phyloP scores from a whole-genome alignment of 2,329 filamentous ascomycete genomes.

The Cercospora janseana region DNA sequence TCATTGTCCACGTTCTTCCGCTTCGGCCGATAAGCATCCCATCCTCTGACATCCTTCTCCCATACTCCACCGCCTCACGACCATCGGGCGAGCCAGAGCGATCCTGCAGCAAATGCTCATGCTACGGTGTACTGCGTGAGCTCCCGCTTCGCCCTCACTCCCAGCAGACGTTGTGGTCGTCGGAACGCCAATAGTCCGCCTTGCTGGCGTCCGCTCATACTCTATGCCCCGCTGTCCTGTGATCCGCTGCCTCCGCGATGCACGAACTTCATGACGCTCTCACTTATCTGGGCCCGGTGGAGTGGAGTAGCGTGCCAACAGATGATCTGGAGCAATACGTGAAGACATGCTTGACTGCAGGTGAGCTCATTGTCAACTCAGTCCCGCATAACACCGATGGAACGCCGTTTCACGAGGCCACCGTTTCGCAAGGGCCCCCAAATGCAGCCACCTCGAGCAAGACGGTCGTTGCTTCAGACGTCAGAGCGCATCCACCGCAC shows the following conservation, averaged over 20 bases:
- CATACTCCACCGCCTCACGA: no score
- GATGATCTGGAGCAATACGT: constrained; percentile 44
- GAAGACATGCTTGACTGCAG: constrained; percentile 49
- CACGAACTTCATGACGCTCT: constrained; percentile 49
- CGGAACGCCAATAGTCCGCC: no score
- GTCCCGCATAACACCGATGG: constrained; percentile 60
- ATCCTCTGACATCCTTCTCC: no score
- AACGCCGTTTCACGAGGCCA: constrained; percentile 45
- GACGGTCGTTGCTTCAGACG: constrained; percentile 54
- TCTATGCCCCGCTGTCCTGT: no score
- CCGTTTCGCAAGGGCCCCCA: constrained; percentile 58
- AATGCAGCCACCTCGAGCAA: constrained; percentile 51
- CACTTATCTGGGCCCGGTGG: constrained; percentile 44
- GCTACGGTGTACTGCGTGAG: no score
- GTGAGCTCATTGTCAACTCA: constrained; percentile 72
- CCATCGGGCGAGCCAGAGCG: no score
- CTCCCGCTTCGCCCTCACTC: no score
- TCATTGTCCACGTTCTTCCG: no score
- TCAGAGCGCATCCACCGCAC: constrained; percentile 50
- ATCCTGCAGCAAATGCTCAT: no score
- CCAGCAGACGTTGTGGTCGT: no score
- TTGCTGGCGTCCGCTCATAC: no score
- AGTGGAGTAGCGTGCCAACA: constrained; percentile 47
- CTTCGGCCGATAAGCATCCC: no score
- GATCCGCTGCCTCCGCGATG: constrained; percentile 31